phyloP scores from a whole-genome alignment of 2,329 filamentous ascomycete species.

The Lojkania enalia region DNA sequence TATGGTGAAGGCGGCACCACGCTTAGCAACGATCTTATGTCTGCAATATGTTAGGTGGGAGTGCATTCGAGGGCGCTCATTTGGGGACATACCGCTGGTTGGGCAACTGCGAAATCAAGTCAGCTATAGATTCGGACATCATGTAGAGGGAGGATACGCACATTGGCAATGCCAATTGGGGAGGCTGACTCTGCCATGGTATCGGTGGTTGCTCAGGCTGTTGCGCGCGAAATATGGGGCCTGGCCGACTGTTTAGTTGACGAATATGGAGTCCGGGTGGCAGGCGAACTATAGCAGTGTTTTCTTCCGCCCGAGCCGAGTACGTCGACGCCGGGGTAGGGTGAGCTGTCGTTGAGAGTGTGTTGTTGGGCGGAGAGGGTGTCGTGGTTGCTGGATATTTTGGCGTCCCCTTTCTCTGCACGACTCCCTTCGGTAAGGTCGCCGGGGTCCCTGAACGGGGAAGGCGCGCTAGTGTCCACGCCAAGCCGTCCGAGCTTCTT shows the following conservation, averaged over 20 bases:
- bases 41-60: conserved; percentile 48
- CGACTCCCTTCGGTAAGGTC: conserved; percentile 44
- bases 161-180: conserved; percentile 75
- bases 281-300: neutral
- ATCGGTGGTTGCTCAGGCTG: conserved; percentile 25
- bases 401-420: conserved; percentile 46
- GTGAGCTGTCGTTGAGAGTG: conserved; percentile 15
- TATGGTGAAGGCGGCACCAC: conserved; percentile 97
- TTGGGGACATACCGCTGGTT: conserved; percentile 63
- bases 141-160: conserved; percentile 48
- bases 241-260: conserved; percentile 36
- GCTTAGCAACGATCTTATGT: conserved; percentile 75
- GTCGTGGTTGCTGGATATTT: conserved; percentile 39
- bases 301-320: conserved; percentile 5
- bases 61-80: conserved; percentile 17
- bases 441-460: conserved; percentile 35
- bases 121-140: conserved; percentile 28
- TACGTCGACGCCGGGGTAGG: conserved; percentile 9
- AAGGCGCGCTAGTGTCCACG: conserved; percentile 34
- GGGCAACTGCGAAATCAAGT: conserved; percentile 58
- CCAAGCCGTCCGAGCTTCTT: conserved; percentile 23
- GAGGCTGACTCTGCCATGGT: conserved; percentile 66
- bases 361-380: conserved; percentile 12
- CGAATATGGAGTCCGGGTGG: too few relatives aligned
- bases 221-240: conserved; percentile 18